Conservation (phyloP, 75 land plant species). For the Cupressus sempervirens region DNA sequence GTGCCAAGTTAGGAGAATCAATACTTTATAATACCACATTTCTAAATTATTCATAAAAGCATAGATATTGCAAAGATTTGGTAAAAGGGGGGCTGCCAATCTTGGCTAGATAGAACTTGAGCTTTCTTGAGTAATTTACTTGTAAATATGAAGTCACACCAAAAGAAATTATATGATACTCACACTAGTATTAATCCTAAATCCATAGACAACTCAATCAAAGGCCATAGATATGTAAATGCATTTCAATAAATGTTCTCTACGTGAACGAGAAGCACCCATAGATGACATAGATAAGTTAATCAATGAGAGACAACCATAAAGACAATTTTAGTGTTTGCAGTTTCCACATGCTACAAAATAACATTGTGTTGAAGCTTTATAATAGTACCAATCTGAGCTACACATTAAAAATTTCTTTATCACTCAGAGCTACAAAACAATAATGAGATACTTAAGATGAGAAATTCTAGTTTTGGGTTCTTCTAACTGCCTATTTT, state of each 20-base stretch:
- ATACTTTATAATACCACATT: conserved; percentile 45
- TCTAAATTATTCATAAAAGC: conserved; percentile 31
- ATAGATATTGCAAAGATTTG: not conserved
- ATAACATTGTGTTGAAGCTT: too few relatives aligned
- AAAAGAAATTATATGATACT: not conserved
- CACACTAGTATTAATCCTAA: conserved; percentile 73
- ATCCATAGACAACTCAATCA: conserved; percentile 66
- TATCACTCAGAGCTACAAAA: too few relatives aligned
- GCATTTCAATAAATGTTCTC: conserved; percentile 43
- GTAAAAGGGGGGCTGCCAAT: not conserved
- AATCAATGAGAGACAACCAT: conserved; percentile 26
- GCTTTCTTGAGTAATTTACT: not conserved
- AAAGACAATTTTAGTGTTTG: conserved; percentile 35
- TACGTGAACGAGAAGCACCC: conserved; percentile 42
- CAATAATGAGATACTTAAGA: too few relatives aligned
- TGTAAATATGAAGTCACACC: not conserved
- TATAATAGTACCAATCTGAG: too few relatives aligned
- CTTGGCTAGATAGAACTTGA: not conserved
- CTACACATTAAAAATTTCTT: too few relatives aligned
- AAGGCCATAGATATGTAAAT: conserved; percentile 37
- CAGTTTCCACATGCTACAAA: conserved; percentile 20
- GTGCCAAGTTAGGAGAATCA: conserved; percentile 37
- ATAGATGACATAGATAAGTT: conserved; percentile 27
- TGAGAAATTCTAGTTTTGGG: too few relatives aligned
- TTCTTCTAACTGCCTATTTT: too few relatives aligned